Evolutionary conservation across 2,329 filamentous ascomycete genomes (phyloP).

Genomic region (Cytospora leucostoma): DNA sequence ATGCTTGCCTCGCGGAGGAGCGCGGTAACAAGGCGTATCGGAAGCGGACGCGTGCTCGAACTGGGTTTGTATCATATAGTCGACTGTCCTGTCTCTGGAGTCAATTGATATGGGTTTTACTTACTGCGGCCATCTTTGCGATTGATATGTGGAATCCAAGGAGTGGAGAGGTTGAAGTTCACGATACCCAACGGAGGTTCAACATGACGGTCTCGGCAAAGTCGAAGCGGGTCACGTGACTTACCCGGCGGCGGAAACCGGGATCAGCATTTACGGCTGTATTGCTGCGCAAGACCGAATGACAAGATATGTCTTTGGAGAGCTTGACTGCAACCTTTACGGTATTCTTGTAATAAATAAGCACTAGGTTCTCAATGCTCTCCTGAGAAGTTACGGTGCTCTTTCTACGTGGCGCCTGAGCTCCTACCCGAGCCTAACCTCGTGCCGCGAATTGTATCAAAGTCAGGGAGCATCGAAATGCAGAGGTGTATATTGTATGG

Average conservation of each 20-base stretch:
- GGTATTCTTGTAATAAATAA: background rate
- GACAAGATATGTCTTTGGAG: background rate
- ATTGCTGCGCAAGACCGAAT: background rate
- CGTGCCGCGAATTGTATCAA: background rate
- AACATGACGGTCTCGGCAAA: conserved; percentile 22
- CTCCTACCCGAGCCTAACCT: background rate
- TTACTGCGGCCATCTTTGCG: conserved; percentile 67
- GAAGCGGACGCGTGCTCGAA: background rate
- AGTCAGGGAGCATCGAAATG: background rate
- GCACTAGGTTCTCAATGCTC: background rate
- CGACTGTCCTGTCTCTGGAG: conserved; percentile 1
- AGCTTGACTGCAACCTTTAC: background rate
- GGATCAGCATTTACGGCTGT: background rate
- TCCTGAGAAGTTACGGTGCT: background rate
- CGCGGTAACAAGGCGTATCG: background rate
- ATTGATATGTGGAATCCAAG: conserved; percentile 45
- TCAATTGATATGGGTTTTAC: conserved; percentile 37
- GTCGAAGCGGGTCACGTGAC: conserved; percentile 33
- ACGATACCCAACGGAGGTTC: conserved; percentile 19
- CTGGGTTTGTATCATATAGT: background rate
- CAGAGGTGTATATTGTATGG: background rate
- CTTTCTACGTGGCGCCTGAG: background rate
- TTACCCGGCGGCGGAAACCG: conserved; percentile 43
- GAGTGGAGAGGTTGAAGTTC: conserved; percentile 43
- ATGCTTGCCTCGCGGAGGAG: background rate